Base-by-base conservation (phyloP, 257 asterid genomes). In the Coffea canephora region DNA sequence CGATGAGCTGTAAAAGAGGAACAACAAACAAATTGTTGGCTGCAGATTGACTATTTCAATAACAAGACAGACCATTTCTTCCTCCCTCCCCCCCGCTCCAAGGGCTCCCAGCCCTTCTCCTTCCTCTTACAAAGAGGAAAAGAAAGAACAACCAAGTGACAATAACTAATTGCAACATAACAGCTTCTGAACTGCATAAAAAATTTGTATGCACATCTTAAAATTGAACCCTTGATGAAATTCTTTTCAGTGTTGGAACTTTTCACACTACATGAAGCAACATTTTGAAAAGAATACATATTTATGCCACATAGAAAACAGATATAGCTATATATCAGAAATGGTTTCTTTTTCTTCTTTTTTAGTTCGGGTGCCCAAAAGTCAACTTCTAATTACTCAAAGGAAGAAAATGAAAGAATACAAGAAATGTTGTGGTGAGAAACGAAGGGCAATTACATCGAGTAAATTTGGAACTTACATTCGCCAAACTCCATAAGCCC, bases 401-500 rank as follows among this genome's bases (percentile, higher is more conserved):
- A 52, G 65, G 61, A 6, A 57, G 36, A 68, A 69, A 13, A 14
- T 62, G 36, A 54, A 6, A 57, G 36, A 68, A 69, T 3, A 14
- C 64, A 50, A 54, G 71, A 8, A 80, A 41, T 69, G 48, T 0
- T 4, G 41, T 15, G 62, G 49, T 79, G n/a, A 64, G 25, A 68
- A 75, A 48, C 5, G 78, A 54, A 48, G 80, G 61, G 75, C 57
- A 79, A 65, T 46, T 61, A 69, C 16, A 27, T 48, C 34, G 34
- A 57, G 15, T 39, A 25, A 69, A 62, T 21, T 11, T 10, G 62
- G 43, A 78, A 76, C 94, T 90, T 87, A 95, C 99, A 84, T 91
- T 95, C 99, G 75, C 99, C 99, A 69, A 84, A 90, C 74, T 89
- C 95, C 99, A 93, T 91, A 55, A 87, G 92, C 52, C 91, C 87